Evolutionary conservation across 805 yeast species (phyloP), one percentile per base, ranked within the genome.

Genomic region (Lipomyces yamadae): DNA sequence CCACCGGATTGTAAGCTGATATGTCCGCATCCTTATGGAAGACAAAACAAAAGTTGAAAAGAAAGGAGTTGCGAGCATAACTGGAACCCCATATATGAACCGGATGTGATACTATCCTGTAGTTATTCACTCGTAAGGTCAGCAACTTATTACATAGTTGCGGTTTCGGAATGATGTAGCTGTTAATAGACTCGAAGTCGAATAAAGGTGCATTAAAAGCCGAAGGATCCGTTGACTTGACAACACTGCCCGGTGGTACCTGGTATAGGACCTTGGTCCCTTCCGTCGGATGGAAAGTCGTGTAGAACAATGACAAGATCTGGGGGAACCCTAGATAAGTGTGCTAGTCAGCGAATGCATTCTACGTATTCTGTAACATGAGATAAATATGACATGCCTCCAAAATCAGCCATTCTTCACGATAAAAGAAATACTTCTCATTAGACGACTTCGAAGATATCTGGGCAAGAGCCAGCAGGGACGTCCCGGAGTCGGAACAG

Each of bases 241-340:
- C 72, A 64, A 76, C 85, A 3, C 90, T 81, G 4, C 92, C 91
- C 52, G 87, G 86, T 2, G 99, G 99, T 0, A 92, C 96, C 76
- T 95, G 97, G 73, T 90, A 90, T 4, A 90, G 84, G 4, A 94
- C 93, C 78, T 92, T 92, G 0, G 98, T 89, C 0, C 99, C 99
- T 74, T 92, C 97, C 0, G 95, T 90, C 0, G 98, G 98, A 74
- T 95, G 98, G 78, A 95, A 95, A 0, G 91, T 91, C 0, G 97
- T 87, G 77, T 91, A 95, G 76, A 95, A 93, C 56, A 92, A 81
- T 1, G 97, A 95, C 65, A 86, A 82, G 18, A 95, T 92, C n/a
- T 96, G 97, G 5, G 88, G 89, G 75, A 93, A 92, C 29, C 97
- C 97, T 70, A 39, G 39, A 30, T 29, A 18, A 32, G 32, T 29